Percentiles rank a stretch among this genome's conserved stretches.
phyloP scores from a whole-genome alignment of 139 green algal species.

The Haematococcus sp. region DNA sequence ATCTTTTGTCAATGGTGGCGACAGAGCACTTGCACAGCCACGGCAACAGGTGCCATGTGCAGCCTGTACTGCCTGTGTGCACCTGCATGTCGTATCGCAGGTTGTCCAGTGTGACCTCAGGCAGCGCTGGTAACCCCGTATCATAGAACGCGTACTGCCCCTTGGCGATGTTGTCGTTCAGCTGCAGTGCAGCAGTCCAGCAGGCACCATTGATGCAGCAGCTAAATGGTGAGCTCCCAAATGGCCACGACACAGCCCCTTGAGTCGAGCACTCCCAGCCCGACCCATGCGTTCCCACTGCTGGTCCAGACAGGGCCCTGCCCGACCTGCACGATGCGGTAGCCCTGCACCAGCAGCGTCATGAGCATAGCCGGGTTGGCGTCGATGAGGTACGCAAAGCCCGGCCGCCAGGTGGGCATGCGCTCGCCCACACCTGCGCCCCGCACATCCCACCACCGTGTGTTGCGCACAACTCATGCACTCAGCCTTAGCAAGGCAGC shows the following conservation, averaged over 20 bases:
- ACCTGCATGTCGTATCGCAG: conserved; percentile 14
- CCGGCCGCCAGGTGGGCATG: neutral
- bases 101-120: neutral
- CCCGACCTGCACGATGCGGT: neutral
- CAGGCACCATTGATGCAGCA: too few species aligned
- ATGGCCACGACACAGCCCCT: too few species aligned
- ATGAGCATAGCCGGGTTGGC: neutral
- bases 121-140: neutral
- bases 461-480: too few species aligned
- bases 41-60: too few species aligned
- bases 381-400: neutral
- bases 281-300: too few species aligned
- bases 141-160: neutral
- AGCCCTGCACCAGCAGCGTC: conserved; percentile 1
- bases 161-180: conserved; percentile 25
- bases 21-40: too few species aligned
- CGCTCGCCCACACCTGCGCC: neutral
- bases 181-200: conserved; percentile 12
- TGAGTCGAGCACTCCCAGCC: too few species aligned
- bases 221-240: neutral
- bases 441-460: too few species aligned
- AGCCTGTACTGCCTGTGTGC: neutral
- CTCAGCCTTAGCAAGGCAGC: too few species aligned
- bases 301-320: too few species aligned
- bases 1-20: too few species aligned